Evolutionary conservation across 352 stramenopile genomes (phyloP).

Genomic region (Peronospora belbahrii): DNA sequence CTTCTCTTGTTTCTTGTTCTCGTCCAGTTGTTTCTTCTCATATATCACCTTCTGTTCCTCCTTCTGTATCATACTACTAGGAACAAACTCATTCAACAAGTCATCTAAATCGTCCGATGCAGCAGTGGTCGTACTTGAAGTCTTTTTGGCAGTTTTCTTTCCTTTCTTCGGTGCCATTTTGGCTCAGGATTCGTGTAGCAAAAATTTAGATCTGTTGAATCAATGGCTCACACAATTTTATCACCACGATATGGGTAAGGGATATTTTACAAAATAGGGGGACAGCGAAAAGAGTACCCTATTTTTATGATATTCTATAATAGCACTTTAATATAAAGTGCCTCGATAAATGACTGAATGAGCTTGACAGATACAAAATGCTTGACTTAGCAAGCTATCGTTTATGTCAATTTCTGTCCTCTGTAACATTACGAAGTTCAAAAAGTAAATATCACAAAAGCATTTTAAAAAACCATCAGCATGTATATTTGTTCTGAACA

Average conservation of each 20-base stretch:
- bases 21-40: conserved; percentile 6
- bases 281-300: too few species aligned
- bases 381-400: too few species aligned
- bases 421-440: too few species aligned
- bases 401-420: too few species aligned
- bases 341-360: too few species aligned
- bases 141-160: conserved; percentile 67
- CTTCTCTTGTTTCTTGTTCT: conserved; percentile 18
- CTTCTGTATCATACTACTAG: conserved; percentile 11
- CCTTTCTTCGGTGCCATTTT: conserved; percentile 77
- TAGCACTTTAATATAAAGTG: too few species aligned
- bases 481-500: too few species aligned
- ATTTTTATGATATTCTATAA: too few species aligned
- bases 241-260: neutral
- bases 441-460: too few species aligned
- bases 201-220: conserved; percentile 4
- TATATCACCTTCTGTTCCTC: conserved; percentile 11
- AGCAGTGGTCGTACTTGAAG: conserved; percentile 9
- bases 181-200: conserved; percentile 9
- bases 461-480: too few species aligned
- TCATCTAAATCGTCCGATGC: conserved; percentile 60
- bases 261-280: neutral
- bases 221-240: conserved; percentile 22
- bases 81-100: conserved; percentile 63
- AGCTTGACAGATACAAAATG: too few species aligned